Conservation (phyloP, 345 rosid species). For the Moringa oleifera region DNA sequence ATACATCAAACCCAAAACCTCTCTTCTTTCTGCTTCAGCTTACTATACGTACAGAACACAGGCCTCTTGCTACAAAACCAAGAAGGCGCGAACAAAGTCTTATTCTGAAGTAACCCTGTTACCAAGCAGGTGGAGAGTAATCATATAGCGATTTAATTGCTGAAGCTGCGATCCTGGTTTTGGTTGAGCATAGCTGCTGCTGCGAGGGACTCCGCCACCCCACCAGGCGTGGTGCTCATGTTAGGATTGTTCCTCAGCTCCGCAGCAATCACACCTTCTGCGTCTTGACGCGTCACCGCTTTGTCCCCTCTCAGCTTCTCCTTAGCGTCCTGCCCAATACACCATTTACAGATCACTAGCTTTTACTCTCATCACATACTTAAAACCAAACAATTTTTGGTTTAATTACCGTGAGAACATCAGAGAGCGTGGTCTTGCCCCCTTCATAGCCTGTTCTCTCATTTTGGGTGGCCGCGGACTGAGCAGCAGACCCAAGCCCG, state of each 20-base stretch:
- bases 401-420: constrained; percentile 34
- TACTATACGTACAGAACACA: no score
- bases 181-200: constrained; percentile 51
- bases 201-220: constrained; percentile 47
- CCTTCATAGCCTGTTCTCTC: constrained; percentile 16
- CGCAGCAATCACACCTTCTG: constrained; percentile 40
- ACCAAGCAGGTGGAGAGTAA: no score
- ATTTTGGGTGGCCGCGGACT: constrained; percentile 39
- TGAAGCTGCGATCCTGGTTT: background rate
- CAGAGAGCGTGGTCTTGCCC: constrained; percentile 35
- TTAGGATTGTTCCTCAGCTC: constrained; percentile 39
- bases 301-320: constrained; percentile 36
- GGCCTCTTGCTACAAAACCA: no score
- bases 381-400: background rate
- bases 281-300: constrained; percentile 46
- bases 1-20: no score
- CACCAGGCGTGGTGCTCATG: constrained; percentile 40
- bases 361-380: no score
- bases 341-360: background rate
- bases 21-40: no score
- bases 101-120: no score
- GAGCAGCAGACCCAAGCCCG: constrained; percentile 38
- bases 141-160: background rate
- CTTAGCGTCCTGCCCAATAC: constrained; percentile 33
- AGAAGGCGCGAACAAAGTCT: no score